Base-by-base conservation (phyloP, 495 filamentous ascomycete species). In the Hamigera avellanea region DNA sequence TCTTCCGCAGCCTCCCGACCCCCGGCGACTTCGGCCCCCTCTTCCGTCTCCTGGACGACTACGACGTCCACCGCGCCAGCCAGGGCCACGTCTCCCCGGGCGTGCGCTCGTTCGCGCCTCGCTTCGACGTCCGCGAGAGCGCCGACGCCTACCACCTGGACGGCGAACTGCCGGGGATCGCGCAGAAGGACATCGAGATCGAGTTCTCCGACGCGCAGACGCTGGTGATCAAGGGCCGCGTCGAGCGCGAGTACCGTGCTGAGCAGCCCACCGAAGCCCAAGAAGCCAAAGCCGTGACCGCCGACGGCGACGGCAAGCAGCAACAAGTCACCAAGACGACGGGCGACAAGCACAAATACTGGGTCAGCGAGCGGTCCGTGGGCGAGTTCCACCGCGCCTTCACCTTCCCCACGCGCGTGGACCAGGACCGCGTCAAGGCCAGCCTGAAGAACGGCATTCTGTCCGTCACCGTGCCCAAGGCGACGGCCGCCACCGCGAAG, bases 301-400 rank as follows among this genome's bases (percentile, higher is more conserved):
- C 46, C 33, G 51, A 28, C n/a, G 26, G 31, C 62, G 49, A 37
- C 7, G 27, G 16, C 8, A 8, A 30, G 19, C 28, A 13, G 26
- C 39, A 28, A 31, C 14, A 35, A 19, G 19, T 32, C 13, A n/a
- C 41, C 32, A 36, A 49, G 38, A 17, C 41, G 21, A 23, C 32
- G 6, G 32, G 19, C 19, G 19, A 32, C 36, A 50, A 45, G 19
- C 57, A 68, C 47, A 79, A 72, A 58, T 94, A 78, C 69, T 93
- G 85, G 86, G 73, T 86, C 38, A 72, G 67, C 33, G 89, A 96
- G 70, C 83, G 89, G 56, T 76, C 67, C 6, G 59, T 86, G 35
- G 89, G 88, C 51, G 70, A 82, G 43, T 98, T 95, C 73, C 69
- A 75, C 35, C 78, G 88, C 48, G 68, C 64, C 39, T 95, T 98